Evolutionary conservation across 441 rosid species (phyloP), one percentile per base, ranked within the genome.

Genomic region (Adansonia rubrostipa): DNA sequence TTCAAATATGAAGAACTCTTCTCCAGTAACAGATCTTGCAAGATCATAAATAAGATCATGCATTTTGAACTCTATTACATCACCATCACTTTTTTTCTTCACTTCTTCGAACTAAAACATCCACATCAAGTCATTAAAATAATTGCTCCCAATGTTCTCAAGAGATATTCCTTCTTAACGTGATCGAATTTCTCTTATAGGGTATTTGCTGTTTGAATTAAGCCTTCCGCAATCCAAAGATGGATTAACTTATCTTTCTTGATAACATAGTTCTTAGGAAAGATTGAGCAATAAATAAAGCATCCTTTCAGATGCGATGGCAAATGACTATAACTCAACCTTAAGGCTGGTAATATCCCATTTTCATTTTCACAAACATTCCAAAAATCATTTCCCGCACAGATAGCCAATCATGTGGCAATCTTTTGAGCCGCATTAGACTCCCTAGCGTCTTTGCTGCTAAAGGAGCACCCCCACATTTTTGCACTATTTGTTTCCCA

Each of bases 11-110:
- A 19, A 9, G 33, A 9, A 79, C 36, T 79, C 85, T 10, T 9
- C 62, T 22, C 73, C 76, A 24, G 53, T 73, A 51, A 79, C 36
- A 17, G 73, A 77, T 53, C 73, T 77, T 24, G 80, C 75, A 40
- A 82, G 79, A 61, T 82, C 78, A 11, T 79, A 76, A 15, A 82
- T 72, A 17, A 76, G 80, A 50, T 76, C 80, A 73, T 82, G 82
- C 74, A 82, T 76, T 22, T 65, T 82, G 66, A 24, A 79, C 6
- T 47, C 77, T 42, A 44, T 3, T 8, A 22, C 73, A 58, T 9
- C 40, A 15, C 77, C 71, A 44, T 73, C 71, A 56, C 20, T 51
- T 13, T 53, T 28, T 60, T 50, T 45, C 20, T 58, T 50, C 64
- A 45, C 78, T 19, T 72, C 80, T 60, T 79, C 80, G 56, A 79